These are phyloP conservation scores for Euphrasia confusa DNA, from an alignment of 257 asterid genomes.

Conservation along the genomic window DNA sequence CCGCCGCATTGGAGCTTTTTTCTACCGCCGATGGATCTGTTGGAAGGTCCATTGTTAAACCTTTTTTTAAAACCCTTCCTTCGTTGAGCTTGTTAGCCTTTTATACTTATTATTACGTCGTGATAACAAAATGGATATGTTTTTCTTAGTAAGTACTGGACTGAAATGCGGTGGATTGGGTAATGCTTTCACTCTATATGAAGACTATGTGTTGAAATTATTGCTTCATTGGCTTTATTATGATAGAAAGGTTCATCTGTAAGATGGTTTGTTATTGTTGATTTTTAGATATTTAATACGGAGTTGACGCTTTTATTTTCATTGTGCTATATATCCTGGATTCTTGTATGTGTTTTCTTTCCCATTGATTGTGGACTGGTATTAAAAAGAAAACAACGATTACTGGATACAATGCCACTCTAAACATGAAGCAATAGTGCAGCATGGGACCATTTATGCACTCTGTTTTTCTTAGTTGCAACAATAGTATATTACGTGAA, in stretches of 20 bases:
- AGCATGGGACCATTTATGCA: conserved; percentile 16
- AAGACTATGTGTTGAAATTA: too few species aligned
- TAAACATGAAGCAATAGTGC: conserved; percentile 8
- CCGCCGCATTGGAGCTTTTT: conserved; percentile 73
- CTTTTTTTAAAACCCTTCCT: conserved; percentile 30
- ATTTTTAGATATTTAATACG: background rate
- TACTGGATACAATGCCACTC: background rate
- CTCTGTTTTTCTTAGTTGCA: too few species aligned
- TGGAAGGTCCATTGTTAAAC: conserved; percentile 55
- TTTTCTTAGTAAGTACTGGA: background rate
- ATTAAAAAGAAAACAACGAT: background rate
- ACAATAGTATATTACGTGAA: too few species aligned
- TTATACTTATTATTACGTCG: conserved; percentile 8
- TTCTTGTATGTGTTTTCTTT: background rate
- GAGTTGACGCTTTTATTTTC: conserved; percentile 7
- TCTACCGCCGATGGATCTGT: conserved; percentile 54
- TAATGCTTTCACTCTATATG: too few species aligned
- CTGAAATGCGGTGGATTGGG: conserved; percentile 10
- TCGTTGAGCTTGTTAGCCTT: background rate
- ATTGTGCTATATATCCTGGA: background rate
- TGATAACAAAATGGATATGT: conserved; percentile 25
- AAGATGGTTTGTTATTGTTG: background rate
- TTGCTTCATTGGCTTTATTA: background rate
- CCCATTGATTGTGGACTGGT: conserved; percentile 5
- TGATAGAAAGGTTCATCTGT: background rate